Conservation (phyloP, 306 rosid species). For the Prunus mira region DNA sequence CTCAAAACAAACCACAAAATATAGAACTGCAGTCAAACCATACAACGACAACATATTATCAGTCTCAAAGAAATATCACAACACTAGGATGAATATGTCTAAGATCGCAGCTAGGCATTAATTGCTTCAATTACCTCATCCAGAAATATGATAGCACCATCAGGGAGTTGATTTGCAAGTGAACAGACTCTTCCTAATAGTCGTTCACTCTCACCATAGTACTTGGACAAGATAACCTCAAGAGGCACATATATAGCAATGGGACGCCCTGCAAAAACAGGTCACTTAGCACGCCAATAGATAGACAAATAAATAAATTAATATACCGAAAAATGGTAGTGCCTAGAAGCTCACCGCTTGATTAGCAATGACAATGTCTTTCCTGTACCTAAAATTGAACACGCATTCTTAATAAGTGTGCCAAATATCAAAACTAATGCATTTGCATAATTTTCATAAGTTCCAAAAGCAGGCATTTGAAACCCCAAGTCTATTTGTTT, state of each 20-base stretch:
- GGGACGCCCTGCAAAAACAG: slow-evolving; percentile 72
- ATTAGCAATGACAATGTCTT: slow-evolving; percentile 88
- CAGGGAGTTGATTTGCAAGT: slow-evolving; percentile 64
- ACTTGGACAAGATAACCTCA: slow-evolving; percentile 81
- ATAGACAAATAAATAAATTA: not conserved
- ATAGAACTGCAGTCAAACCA: not conserved
- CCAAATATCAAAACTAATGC: slow-evolving; percentile 11
- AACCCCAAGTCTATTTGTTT: not conserved
- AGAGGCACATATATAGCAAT: slow-evolving; percentile 80
- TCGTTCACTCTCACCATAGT: slow-evolving; percentile 86
- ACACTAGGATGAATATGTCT: not conserved
- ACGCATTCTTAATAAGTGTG: slow-evolving; percentile 23
- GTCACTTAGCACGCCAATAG: not conserved
- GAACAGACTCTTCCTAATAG: slow-evolving; percentile 78
- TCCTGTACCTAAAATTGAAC: slow-evolving; percentile 75
- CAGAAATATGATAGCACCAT: slow-evolving; percentile 81
- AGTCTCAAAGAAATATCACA: not conserved
- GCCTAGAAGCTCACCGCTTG: slow-evolving; percentile 63
- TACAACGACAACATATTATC: not conserved
- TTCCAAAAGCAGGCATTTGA: slow-evolving; percentile 4
- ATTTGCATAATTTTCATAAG: slow-evolving; percentile 13
- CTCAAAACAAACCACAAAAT: not conserved
- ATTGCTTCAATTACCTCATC: slow-evolving; percentile 62
- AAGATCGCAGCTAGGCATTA: not conserved
- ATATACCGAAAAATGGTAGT: slow-evolving; percentile 15